These are phyloP conservation scores for Colletotrichum cordylinicola DNA, from an alignment of 2,329 filamentous ascomycete genomes.

Conservation along the genomic window DNA sequence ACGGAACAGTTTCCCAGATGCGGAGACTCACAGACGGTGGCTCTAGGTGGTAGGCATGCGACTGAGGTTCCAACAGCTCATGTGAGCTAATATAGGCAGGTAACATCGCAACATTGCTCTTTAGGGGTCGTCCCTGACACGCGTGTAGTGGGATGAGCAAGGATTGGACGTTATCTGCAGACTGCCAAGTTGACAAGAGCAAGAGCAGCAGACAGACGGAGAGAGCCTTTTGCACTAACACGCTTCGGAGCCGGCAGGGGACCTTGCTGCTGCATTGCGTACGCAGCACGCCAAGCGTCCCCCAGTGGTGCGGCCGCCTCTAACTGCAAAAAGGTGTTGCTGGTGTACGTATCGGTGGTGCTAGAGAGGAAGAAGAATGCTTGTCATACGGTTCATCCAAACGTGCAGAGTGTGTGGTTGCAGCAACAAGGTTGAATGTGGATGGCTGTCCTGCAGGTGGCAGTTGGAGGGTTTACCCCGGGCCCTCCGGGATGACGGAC, in stretches of 20 bases:
- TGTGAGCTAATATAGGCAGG: slow-evolving; percentile 4
- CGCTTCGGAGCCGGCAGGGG: background rate
- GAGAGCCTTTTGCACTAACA: background rate
- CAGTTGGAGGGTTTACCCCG: background rate
- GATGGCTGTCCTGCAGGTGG: background rate
- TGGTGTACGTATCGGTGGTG: background rate
- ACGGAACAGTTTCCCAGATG: background rate
- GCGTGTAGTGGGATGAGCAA: background rate
- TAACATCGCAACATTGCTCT: background rate
- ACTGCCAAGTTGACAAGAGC: background rate
- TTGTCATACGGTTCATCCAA: background rate
- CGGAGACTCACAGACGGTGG: background rate
- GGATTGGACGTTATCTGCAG: background rate
- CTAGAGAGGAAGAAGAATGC: background rate
- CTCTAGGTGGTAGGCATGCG: background rate
- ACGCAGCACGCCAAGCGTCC: background rate
- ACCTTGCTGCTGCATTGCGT: background rate
- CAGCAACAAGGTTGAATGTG: background rate
- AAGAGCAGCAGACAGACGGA: background rate
- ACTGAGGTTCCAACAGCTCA: background rate
- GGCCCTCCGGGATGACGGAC: background rate
- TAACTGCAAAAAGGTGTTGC: background rate
- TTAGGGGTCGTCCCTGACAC: background rate
- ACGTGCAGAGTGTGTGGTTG: background rate
- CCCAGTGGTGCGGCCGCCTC: background rate